A percentile compares a stretch with the other conserved stretches of the same genome.
Evolutionary conservation across 2,329 filamentous ascomycete genomes (phyloP).

Genomic region (Colletotrichum musae): DNA sequence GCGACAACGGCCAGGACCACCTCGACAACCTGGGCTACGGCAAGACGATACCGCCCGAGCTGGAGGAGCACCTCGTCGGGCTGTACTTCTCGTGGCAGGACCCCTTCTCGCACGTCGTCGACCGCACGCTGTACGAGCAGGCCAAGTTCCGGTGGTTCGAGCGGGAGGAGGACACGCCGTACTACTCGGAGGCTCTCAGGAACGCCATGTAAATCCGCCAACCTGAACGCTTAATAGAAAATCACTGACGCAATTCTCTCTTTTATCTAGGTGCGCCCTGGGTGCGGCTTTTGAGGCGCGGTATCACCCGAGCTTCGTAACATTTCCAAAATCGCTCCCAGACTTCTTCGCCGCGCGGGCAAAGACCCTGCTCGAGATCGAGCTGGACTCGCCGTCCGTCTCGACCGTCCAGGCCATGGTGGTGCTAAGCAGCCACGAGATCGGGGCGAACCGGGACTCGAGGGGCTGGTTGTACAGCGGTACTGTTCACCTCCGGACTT

Average conservation of each 20-base stretch:
- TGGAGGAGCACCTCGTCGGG: slow-evolving; percentile 42
- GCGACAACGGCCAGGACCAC: slow-evolving; percentile 45
- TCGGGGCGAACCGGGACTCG: slow-evolving; percentile 46
- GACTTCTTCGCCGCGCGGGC: slow-evolving; percentile 48
- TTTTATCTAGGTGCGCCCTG: slow-evolving; percentile 51
- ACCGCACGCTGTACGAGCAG: slow-evolving; percentile 44
- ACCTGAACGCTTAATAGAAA: no score
- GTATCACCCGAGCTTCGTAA: slow-evolving; percentile 56
- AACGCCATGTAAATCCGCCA: slow-evolving; percentile 46
- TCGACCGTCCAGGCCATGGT: slow-evolving; percentile 47
- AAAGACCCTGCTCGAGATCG: slow-evolving; percentile 46
- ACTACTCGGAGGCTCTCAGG: slow-evolving; percentile 47
- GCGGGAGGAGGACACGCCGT: slow-evolving; percentile 44
- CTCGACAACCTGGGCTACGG: slow-evolving; percentile 45
- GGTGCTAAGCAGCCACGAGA: slow-evolving; percentile 46
- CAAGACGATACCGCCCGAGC: slow-evolving; percentile 34
- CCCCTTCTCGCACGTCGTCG: slow-evolving; percentile 45
- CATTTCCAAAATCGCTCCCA: slow-evolving; percentile 51
- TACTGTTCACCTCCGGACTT: no score
- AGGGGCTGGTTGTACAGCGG: slow-evolving; percentile 48
- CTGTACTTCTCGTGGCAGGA: slow-evolving; percentile 48
- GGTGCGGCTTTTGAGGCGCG: slow-evolving; percentile 59
- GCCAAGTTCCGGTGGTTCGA: slow-evolving; percentile 32
- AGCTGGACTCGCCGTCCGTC: slow-evolving; percentile 46
- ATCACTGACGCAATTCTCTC: not conserved